Base-by-base conservation (phyloP, 2,329 filamentous ascomycete genomes). In the Diaporthe amygdali region DNA sequence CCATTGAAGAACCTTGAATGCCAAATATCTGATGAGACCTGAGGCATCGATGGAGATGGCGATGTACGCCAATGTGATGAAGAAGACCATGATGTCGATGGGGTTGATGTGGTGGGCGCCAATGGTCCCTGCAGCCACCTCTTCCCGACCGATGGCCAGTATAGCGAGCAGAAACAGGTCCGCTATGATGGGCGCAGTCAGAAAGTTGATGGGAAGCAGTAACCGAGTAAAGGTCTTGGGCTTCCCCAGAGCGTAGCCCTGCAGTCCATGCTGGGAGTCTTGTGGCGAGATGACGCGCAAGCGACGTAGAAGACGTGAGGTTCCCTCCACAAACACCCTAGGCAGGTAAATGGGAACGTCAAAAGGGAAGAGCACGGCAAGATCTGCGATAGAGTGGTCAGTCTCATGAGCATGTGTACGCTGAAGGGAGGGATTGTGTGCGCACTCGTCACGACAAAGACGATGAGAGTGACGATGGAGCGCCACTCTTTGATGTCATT, bases 11-110 rank as follows among this genome's bases (percentile, higher is more conserved):
- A 94, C 92, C 72, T 89, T 92, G 83, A 93, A 93, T 0, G 92
- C 92, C 27, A 94, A 78, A 73, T 85, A 94, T 68, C 92, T 84
- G 76, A 94, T 93, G 20, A 94, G 83, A 4, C 92, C 92, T 0
- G 92, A 94, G 2, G 92, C 92, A 74, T 94, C 92, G 71, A 94
- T 93, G 0, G 92, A 94, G 55, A 94, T 93, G 56, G 92, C 92
- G 71, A 94, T 93, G 75, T 94, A 94, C 3, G 92, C 92, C 52
- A 93, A 79, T 0, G 91, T 92, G 52, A 94, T 83, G 81, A 94
- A 94, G 81, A 94, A 94, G 20, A 85, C 81, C 90, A 94, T 93
- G 72, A 94, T 93, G 72, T 94, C 91, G 74, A 93, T 86, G 0
- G 92, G 92, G 2, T 84, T 84, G 74, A 94, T 94, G 76, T 90